phyloP scores from a whole-genome alignment of 257 asterid genomes.

The Scutellaria baicalensis region DNA sequence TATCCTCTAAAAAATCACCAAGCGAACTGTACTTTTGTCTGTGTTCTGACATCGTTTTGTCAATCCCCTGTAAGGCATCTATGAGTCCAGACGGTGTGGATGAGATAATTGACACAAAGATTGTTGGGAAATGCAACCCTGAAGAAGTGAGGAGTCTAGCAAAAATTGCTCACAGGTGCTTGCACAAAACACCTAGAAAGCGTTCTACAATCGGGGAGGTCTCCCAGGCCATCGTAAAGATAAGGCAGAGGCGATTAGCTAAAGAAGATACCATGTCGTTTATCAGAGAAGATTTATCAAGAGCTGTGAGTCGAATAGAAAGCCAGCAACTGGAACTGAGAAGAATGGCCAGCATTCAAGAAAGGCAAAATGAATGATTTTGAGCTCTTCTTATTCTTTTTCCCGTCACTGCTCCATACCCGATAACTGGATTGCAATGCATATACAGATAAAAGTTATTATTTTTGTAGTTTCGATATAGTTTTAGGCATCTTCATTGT shows the following conservation, averaged over 20 bases:
- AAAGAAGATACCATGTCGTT: constrained; percentile 69
- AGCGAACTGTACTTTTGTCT: neutral
- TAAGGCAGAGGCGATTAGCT: constrained; percentile 49
- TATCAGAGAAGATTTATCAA: constrained; percentile 51
- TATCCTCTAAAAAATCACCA: neutral
- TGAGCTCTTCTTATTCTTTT: neutral
- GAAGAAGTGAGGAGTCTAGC: constrained; percentile 77
- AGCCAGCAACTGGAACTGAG: constrained; percentile 65
- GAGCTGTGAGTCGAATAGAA: constrained; percentile 60
- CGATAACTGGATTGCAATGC: neutral
- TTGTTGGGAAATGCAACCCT: constrained; percentile 55
- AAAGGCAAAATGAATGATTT: constrained; percentile 25
- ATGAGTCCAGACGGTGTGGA: constrained; percentile 91
- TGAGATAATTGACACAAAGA: constrained; percentile 75
- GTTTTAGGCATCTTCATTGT: constrained; percentile 1
- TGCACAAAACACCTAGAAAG: constrained; percentile 54
- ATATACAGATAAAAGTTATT: neutral
- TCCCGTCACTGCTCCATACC: neutral
- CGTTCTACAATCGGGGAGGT: constrained; percentile 82
- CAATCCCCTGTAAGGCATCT: constrained; percentile 43
- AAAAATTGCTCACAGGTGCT: constrained; percentile 64
- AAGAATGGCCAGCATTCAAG: constrained; percentile 46
- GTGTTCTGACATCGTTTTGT: neutral
- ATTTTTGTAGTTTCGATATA: neutral
- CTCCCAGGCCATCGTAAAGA: constrained; percentile 70